Evolutionary conservation across 495 filamentous ascomycete species (phyloP).

Genomic region (Aspergillus incahuasiensis): DNA sequence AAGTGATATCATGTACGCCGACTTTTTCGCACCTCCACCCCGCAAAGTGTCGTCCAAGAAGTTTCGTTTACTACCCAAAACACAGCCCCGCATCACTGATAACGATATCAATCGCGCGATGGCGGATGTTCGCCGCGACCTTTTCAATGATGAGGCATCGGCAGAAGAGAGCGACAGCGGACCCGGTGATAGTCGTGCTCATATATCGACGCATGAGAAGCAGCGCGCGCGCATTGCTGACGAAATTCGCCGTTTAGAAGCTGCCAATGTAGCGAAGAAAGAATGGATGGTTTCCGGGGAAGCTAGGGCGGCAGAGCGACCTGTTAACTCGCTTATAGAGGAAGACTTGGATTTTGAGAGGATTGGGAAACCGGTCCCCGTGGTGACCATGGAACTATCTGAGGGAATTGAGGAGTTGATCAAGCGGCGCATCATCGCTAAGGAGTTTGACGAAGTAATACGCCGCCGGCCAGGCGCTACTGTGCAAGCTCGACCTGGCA

Average conservation of each 20-base stretch:
- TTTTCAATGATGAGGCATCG: slow-evolving; percentile 76
- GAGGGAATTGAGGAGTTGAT: slow-evolving; percentile 92
- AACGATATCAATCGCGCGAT: slow-evolving; percentile 80
- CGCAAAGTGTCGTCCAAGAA: slow-evolving; percentile 58
- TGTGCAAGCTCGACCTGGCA: slow-evolving; percentile 52
- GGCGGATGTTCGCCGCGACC: slow-evolving; percentile 79
- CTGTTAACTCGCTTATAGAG: slow-evolving; percentile 87
- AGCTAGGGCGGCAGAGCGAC: slow-evolving; percentile 74
- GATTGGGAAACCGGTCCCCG: slow-evolving; percentile 89
- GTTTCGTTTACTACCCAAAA: slow-evolving; percentile 44
- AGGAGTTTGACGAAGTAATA: slow-evolving; percentile 90
- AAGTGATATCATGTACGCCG: slow-evolving; percentile 78
- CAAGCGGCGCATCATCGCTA: slow-evolving; percentile 85
- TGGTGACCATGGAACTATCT: slow-evolving; percentile 89
- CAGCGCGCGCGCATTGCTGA: slow-evolving; percentile 77
- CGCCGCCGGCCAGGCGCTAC: slow-evolving; percentile 67
- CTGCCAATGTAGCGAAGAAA: slow-evolving; percentile 82
- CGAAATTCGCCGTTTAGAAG: slow-evolving; percentile 87
- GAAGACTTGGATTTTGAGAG: slow-evolving; percentile 95
- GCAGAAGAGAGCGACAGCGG: slow-evolving; percentile 46
- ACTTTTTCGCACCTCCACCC: slow-evolving; percentile 84
- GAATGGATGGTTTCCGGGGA: slow-evolving; percentile 90
- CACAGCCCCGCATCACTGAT: slow-evolving; percentile 45
- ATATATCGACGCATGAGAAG: slow-evolving; percentile 78
- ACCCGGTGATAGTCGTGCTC: slow-evolving; percentile 44